Conservation (phyloP, 2,329 filamentous ascomycete species). For the Malbranchea zuffiana region DNA sequence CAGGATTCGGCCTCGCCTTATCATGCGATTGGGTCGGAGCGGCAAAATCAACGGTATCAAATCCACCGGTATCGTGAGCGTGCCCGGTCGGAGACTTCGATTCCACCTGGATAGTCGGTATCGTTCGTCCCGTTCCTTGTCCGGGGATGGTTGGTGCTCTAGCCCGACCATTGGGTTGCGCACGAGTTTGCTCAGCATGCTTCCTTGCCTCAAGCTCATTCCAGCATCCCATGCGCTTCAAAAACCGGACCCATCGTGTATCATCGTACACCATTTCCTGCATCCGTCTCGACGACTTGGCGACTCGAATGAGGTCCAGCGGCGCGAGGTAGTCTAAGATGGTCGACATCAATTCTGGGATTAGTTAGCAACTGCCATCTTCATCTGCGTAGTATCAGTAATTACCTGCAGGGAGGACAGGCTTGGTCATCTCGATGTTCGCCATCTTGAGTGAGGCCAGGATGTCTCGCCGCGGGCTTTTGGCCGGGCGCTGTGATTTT, state of each 20-base stretch:
- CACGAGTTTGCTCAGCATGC: constrained; percentile 59
- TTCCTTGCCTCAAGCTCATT: constrained; percentile 75
- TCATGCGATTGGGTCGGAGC: constrained; percentile 25
- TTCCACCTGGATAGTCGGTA: not conserved
- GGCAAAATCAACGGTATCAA: constrained; percentile 61
- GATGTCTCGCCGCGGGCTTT: constrained; percentile 42
- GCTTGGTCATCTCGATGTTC: constrained; percentile 66
- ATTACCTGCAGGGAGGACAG: constrained; percentile 70
- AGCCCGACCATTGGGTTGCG: constrained; percentile 8
- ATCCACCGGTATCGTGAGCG: constrained; percentile 52
- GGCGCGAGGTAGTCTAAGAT: constrained; percentile 86
- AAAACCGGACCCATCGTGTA: constrained; percentile 77
- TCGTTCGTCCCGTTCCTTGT: not conserved
- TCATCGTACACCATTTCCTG: constrained; percentile 99
- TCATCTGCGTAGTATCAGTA: constrained; percentile 6
- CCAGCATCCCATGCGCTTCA: constrained; percentile 85
- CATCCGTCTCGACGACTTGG: constrained; percentile 72
- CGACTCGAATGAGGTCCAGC: constrained; percentile 73
- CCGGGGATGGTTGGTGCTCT: constrained; percentile 1
- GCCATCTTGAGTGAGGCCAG: constrained; percentile 69
- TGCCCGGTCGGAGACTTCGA: constrained; percentile 1
- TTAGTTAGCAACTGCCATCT: constrained; percentile 15
- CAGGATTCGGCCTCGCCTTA: constrained; percentile 42
- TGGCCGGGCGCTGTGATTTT: constrained; percentile 22
- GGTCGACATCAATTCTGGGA: constrained; percentile 44